Evolutionary conservation across 352 stramenopile genomes (phyloP).

Genomic region (Globisporangium okanoganense): DNA sequence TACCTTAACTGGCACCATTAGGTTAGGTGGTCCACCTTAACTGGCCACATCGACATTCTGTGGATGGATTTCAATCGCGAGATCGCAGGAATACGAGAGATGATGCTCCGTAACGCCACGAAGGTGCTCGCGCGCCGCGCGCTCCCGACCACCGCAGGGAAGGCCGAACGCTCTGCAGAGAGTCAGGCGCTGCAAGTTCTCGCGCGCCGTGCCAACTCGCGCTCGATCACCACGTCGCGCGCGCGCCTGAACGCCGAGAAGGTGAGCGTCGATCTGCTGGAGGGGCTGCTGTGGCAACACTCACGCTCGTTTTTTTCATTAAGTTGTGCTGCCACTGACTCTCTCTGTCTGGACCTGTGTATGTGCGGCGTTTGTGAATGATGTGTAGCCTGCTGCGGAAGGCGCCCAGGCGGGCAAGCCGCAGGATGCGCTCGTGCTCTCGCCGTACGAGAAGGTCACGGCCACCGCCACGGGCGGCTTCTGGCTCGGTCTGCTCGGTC

Average conservation of each 20-base stretch:
- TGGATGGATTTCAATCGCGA: neutral
- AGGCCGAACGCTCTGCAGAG: conserved; percentile 14
- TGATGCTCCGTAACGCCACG: conserved; percentile 34
- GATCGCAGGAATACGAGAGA: too few relatives aligned
- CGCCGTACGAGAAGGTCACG: conserved; percentile 93
- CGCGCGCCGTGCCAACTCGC: conserved; percentile 16
- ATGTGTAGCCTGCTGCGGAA: conserved; percentile 26
- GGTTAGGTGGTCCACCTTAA: too few relatives aligned
- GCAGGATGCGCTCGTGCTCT: conserved; percentile 84
- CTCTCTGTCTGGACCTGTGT: neutral
- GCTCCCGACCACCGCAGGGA: conserved; percentile 18
- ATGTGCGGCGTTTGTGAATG: neutral
- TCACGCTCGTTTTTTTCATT: neutral
- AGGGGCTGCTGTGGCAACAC: neutral
- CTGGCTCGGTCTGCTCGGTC: conserved; percentile 82
- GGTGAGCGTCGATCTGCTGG: conserved; percentile 22
- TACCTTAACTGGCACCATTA: too few relatives aligned
- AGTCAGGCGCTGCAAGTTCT: conserved; percentile 23
- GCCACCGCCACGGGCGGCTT: conserved; percentile 85
- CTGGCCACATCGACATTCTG: neutral
- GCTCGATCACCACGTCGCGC: conserved; percentile 41
- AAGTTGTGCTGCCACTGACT: neutral
- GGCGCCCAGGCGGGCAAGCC: conserved; percentile 44
- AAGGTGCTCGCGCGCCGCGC: conserved; percentile 18
- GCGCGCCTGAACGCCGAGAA: conserved; percentile 54